Conservation (phyloP, 192 early-diverging fungal genomes). For the Entophlyctis luteolus region DNA sequence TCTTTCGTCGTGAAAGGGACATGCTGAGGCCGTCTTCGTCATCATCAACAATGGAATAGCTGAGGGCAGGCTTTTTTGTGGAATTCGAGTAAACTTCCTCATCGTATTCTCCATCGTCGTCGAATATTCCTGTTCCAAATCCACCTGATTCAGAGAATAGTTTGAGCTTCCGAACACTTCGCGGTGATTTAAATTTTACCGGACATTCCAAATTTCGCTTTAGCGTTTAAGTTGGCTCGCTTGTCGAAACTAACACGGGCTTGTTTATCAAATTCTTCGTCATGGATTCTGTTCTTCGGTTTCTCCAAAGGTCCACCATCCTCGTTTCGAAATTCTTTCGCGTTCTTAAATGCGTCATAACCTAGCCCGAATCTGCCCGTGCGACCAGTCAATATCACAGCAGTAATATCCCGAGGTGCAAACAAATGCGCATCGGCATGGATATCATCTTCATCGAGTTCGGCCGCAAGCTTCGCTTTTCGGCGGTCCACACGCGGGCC, state of each 20-base stretch:
- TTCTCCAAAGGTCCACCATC: no score
- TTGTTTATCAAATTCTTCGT: no score
- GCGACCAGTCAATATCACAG: constrained; percentile 32
- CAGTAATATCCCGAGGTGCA: constrained; percentile 60
- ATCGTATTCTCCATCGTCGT: constrained; percentile 44
- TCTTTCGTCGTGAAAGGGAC: not conserved
- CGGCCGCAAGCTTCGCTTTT: not conserved
- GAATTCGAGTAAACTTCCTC: constrained; percentile 39
- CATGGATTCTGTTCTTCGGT: no score
- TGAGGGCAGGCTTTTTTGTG: constrained; percentile 12
- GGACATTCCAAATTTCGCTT: no score
- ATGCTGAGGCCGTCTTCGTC: constrained; percentile 31
- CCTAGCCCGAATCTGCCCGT: constrained; percentile 63
- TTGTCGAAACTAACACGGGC: not conserved
- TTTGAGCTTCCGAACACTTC: no score
- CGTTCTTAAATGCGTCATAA: constrained; percentile 62
- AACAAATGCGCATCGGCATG: constrained; percentile 51
- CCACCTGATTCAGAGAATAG: constrained; percentile 24
- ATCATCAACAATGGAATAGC: constrained; percentile 36
- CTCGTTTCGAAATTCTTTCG: constrained; percentile 62
- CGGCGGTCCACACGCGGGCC: constrained; percentile 60
- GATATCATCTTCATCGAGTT: constrained; percentile 42
- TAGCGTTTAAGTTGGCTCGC: no score
- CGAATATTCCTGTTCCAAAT: constrained; percentile 67
- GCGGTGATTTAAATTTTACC: no score